A percentile compares a stretch with the other conserved stretches of the same genome.
phyloP scores from a whole-genome alignment of 768 basidiomycete genomes.

The Trichaptum fuscoviolaceum region DNA sequence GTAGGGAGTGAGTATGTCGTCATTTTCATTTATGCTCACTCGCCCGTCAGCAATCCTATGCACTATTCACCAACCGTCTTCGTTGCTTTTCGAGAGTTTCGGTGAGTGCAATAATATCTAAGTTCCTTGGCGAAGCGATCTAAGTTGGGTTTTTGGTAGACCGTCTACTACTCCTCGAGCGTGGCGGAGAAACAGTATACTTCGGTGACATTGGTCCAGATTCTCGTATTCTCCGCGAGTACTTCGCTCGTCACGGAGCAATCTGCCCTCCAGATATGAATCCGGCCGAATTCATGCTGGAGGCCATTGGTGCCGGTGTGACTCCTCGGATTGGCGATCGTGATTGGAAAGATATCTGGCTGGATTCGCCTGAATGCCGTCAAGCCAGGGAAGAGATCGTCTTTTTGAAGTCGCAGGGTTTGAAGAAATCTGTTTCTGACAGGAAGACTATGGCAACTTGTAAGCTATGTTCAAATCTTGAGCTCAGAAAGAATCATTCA shows the following conservation, averaged over 20 bases:
- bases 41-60: slow-evolving; percentile 61
- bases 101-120: slow-evolving; percentile 33
- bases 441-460: slow-evolving; percentile 42
- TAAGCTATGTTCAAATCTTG: slow-evolving; percentile 22
- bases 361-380: slow-evolving; percentile 57
- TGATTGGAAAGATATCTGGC: slow-evolving; percentile 88
- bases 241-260: slow-evolving; percentile 74
- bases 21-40: slow-evolving; percentile 3
- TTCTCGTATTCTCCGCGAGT: slow-evolving; percentile 60
- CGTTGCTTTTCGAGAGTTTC: slow-evolving; percentile 83
- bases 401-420: slow-evolving; percentile 41
- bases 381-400: slow-evolving; percentile 38
- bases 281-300: slow-evolving; percentile 75
- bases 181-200: slow-evolving; percentile 89
- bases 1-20: slow-evolving; percentile 7
- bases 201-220: slow-evolving; percentile 84
- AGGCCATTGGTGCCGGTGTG: slow-evolving; percentile 83
- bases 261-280: slow-evolving; percentile 72
- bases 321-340: slow-evolving; percentile 65
- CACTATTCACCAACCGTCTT: slow-evolving; percentile 87
- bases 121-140: neutral
- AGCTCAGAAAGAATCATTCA: neutral
- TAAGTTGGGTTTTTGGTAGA: slow-evolving; percentile 12
- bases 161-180: slow-evolving; percentile 44
- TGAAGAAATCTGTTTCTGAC: slow-evolving; percentile 36